A percentile compares a stretch with the other conserved stretches of the same genome.
These are phyloP conservation scores for Fusarium verticillioides DNA, from an alignment of 2,329 filamentous ascomycete species.

Conservation along the genomic window DNA sequence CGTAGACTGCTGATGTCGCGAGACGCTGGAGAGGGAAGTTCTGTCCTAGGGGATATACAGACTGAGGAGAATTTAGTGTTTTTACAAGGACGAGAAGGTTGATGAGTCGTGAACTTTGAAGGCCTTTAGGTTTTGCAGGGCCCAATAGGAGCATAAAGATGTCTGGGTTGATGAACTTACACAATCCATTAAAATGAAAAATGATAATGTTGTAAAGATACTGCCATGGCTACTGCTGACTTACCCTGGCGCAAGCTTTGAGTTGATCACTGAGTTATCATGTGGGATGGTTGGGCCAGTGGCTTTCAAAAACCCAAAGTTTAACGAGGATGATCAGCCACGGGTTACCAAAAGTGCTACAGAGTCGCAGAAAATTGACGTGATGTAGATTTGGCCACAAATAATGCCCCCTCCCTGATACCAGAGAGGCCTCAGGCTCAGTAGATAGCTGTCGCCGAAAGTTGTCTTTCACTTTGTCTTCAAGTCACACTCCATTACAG, in stretches of 20 bases:
- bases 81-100: background rate
- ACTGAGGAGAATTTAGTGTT: background rate
- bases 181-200: background rate
- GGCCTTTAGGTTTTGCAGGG: background rate
- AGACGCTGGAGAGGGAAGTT: too few species aligned
- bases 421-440: background rate
- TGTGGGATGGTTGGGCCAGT: background rate
- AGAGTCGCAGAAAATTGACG: background rate
- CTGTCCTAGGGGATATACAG: too few species aligned
- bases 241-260: background rate
- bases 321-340: background rate
- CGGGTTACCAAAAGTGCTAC: background rate
- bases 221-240: background rate
- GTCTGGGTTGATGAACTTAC: background rate
- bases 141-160: too few species aligned
- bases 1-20: too few species aligned
- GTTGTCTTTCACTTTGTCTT: too few species aligned
- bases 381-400: background rate
- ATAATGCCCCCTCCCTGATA: fast-evolving
- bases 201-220: background rate
- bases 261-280: background rate
- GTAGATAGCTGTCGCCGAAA: too few species aligned
- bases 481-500: too few species aligned
- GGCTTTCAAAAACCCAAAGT: fast-evolving
- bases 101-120: background rate